Percentiles rank a stretch among this genome's conserved stretches.
These are phyloP conservation scores for Pestalotiopsis sp. DNA, from an alignment of 2,329 filamentous ascomycete species.

Conservation along the genomic window DNA sequence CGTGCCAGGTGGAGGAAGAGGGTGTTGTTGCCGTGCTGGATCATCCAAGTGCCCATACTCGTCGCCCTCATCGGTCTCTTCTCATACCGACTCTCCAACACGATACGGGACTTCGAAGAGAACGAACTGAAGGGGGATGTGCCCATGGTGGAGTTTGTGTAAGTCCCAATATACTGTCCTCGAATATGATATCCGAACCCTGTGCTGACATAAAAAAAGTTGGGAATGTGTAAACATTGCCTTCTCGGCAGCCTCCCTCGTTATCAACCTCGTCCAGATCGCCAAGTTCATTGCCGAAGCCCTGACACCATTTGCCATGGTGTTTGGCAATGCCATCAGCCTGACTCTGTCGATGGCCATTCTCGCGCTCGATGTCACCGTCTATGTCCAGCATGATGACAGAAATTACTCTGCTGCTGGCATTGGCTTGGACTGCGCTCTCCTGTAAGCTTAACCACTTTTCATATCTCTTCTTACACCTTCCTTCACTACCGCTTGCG, in stretches of 20 bases:
- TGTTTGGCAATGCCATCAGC: constrained; percentile 56
- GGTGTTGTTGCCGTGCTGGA: constrained; percentile 54
- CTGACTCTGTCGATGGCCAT: constrained; percentile 48
- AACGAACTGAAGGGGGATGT: constrained; percentile 40
- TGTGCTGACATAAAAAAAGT: constrained; percentile 31
- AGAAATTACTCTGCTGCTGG: constrained; percentile 51
- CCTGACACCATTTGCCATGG: constrained; percentile 57
- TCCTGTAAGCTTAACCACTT: constrained; percentile 45
- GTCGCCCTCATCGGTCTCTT: constrained; percentile 54
- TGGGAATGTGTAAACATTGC: constrained; percentile 58
- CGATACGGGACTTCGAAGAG: constrained; percentile 45
- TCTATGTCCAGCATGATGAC: constrained; percentile 49
- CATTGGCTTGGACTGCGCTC: constrained; percentile 48
- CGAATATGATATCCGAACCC: neutral
- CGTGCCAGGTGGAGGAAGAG: constrained; percentile 53
- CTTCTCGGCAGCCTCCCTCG: constrained; percentile 49
- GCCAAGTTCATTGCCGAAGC: constrained; percentile 50
- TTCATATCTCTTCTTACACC: neutral
- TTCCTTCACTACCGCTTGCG: neutral
- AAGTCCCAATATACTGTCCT: constrained; percentile 30
- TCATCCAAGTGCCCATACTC: constrained; percentile 48
- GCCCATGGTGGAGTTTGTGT: constrained; percentile 54
- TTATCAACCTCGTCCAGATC: constrained; percentile 51
- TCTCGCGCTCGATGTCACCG: constrained; percentile 53
- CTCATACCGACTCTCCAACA: constrained; percentile 53